Conservation (phyloP, 768 basidiomycete genomes). For the Boletus subparvulus region DNA sequence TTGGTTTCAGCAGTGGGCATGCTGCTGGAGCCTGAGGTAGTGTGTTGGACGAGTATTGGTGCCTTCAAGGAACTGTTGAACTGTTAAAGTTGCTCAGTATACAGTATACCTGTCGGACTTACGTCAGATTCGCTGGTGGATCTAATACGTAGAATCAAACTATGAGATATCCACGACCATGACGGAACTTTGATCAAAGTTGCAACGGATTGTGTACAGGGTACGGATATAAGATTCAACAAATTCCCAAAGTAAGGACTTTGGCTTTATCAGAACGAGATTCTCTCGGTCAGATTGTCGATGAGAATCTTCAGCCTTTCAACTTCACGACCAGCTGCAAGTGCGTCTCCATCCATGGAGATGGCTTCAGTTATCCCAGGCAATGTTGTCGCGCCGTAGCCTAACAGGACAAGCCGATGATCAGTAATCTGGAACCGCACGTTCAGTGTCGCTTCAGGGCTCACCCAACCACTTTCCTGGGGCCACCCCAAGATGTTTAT, state of each 20-base stretch:
- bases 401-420: conserved; percentile 33
- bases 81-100: too few relatives aligned
- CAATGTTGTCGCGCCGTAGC: conserved; percentile 84
- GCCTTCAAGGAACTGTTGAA: too few relatives aligned
- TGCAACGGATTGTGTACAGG: neutral
- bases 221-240: neutral
- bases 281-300: conserved; percentile 43
- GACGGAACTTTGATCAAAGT: neutral
- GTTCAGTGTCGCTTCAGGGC: conserved; percentile 15
- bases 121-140: neutral
- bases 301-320: conserved; percentile 55
- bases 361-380: conserved; percentile 83
- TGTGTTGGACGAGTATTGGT: neutral
- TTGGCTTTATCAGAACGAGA: conserved; percentile 17
- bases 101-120: too few relatives aligned
- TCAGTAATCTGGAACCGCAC: neutral
- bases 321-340: conserved; percentile 63
- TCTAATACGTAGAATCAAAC: neutral
- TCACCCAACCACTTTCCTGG: conserved; percentile 85
- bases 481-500: conserved; percentile 84
- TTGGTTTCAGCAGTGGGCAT: conserved; percentile 8
- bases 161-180: neutral
- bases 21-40: neutral
- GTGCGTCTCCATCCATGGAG: conserved; percentile 62
- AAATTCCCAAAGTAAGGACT: neutral